Conservation (phyloP, 2,329 filamentous ascomycete genomes). For the Aureobasidium sp. region DNA sequence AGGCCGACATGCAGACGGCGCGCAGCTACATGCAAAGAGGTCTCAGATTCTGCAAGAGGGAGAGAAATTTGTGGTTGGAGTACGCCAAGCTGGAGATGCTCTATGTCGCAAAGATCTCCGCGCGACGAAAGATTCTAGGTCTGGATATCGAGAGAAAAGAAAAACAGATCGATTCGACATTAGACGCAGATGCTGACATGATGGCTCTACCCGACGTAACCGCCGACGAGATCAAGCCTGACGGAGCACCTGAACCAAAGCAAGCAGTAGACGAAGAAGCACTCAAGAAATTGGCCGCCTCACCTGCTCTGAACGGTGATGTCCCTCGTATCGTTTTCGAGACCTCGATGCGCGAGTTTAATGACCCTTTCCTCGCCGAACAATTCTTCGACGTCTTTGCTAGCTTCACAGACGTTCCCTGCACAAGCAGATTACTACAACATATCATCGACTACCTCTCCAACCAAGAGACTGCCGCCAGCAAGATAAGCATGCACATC, state of each 20-base stretch:
- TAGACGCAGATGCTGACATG: slow-evolving; percentile 47
- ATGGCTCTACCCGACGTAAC: slow-evolving; percentile 54
- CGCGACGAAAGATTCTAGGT: slow-evolving; percentile 61
- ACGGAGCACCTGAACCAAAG: slow-evolving; percentile 42
- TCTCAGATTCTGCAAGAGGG: slow-evolving; percentile 76
- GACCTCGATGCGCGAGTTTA: slow-evolving; percentile 69
- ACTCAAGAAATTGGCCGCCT: slow-evolving; percentile 59
- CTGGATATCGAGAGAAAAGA: slow-evolving; percentile 45
- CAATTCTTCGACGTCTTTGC: slow-evolving; percentile 76
- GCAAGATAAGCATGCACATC: slow-evolving; percentile 54
- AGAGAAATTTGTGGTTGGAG: slow-evolving; percentile 73
- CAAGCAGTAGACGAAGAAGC: slow-evolving; percentile 42
- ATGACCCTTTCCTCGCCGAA: slow-evolving; percentile 56
- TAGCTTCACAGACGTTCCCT: slow-evolving; percentile 59
- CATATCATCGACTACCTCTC: slow-evolving; percentile 64
- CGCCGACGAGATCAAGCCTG: slow-evolving; percentile 55
- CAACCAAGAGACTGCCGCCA: slow-evolving; percentile 37
- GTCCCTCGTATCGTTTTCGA: slow-evolving; percentile 92
- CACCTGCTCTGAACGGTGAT: slow-evolving; percentile 82
- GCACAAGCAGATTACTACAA: slow-evolving; percentile 59
- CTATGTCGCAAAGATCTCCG: slow-evolving; percentile 76
- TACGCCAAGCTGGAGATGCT: slow-evolving; percentile 90
- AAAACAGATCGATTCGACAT: slow-evolving; percentile 34
- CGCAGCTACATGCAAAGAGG: slow-evolving; percentile 83
- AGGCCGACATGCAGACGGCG: slow-evolving; percentile 82